These are phyloP conservation scores for Populus ilicifolia DNA, from an alignment of 345 rosid species.

Conservation along the genomic window DNA sequence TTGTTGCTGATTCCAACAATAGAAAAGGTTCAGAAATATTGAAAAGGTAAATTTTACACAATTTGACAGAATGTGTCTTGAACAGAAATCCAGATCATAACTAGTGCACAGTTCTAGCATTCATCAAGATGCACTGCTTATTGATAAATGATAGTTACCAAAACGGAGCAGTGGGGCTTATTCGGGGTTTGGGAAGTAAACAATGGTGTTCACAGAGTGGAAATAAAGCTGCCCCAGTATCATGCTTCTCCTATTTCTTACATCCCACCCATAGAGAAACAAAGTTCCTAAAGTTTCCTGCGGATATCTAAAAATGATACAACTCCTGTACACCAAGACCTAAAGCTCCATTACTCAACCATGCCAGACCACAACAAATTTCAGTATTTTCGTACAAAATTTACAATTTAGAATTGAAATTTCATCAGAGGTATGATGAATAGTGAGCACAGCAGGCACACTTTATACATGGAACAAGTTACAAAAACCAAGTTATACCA, in stretches of 20 bases:
- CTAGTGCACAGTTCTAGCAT: background rate
- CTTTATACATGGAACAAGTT: background rate
- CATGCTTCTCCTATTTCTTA: background rate
- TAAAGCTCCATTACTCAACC: background rate
- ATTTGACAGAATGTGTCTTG: background rate
- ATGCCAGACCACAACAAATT: background rate
- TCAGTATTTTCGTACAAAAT: background rate
- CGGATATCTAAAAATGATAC: background rate
- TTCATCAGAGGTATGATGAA: background rate
- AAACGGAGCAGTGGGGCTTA: background rate
- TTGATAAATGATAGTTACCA: background rate
- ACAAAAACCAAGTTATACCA: background rate
- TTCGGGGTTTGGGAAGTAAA: background rate
- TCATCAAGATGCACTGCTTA: background rate
- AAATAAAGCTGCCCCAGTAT: background rate
- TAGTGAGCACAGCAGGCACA: background rate
- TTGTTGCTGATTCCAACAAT: background rate
- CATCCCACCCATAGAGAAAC: too few species aligned
- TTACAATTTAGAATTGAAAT: background rate
- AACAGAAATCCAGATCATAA: background rate
- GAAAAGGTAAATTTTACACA: background rate
- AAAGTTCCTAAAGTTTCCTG: background rate
- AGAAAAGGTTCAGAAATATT: background rate
- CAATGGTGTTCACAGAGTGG: background rate
- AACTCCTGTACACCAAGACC: background rate